Base-by-base conservation (phyloP, 1,284 basidiomycete species). In the Cystobasidiaceae sp. region DNA sequence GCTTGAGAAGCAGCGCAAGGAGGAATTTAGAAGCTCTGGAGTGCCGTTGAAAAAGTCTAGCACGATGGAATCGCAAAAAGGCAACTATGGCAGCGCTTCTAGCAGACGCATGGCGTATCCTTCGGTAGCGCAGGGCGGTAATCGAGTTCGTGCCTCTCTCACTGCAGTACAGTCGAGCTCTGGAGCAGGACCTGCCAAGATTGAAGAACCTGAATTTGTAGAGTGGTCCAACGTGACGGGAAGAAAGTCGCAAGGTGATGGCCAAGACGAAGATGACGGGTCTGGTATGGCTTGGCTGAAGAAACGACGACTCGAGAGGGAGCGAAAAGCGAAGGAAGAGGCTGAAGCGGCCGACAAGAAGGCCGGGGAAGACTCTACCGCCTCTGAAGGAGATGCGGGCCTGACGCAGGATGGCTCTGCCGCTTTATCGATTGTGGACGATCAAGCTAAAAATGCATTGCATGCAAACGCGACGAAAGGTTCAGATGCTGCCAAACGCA, bases 241-340 rank as follows among this genome's bases (percentile, higher is more conserved):
- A 27, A 44, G 56, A 6, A 33, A 49, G n/a, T 49, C 30, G 11
- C n/a, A 3, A 17, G 32, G n/a, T 33, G 43, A 33, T 17, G 54
- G 45, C 27, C 46, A 56, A 21, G 71, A 71, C 0, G 72, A 72
- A 17, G 72, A 73, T 21, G 72, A 73, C 37, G 72, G 72, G 11
- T 66, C 67, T 17, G 72, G 72, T 3, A 66, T 73, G 68, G 72
- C 72, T 17, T 73, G 72, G 72, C 30, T 73, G 8, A 68, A 63
- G 48, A 66, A 66, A 41, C 48, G 72, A n/a, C 30, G 70, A n/a
- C 34, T 61, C n/a, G 64, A 71, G 55, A 33, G 71, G 21, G 67
- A 68, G 46, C 44, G 43, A 15, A 69, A 68, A 45, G 52, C 65
- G 48, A 66, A 67, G 37, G 65, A 57, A 43, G 51, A 37, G 11